Evolutionary conservation across 371 early-diverging fungal species (phyloP).

Genomic region (Haplosporangium sp.): DNA sequence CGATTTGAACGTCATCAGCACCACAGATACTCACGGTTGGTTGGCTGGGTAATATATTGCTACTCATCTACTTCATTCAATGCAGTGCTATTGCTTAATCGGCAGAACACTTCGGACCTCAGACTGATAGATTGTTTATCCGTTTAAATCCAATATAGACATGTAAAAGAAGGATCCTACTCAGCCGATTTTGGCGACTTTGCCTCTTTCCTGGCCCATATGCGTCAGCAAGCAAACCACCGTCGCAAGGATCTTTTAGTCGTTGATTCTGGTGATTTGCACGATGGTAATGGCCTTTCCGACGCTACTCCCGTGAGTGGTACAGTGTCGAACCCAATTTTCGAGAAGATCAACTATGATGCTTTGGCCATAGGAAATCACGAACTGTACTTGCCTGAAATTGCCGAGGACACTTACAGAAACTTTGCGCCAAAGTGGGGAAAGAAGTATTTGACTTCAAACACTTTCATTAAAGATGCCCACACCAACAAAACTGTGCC

Average conservation of each 20-base stretch:
- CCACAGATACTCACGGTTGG: constrained; percentile 51
- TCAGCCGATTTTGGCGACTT: constrained; percentile 70
- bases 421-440: constrained; percentile 63
- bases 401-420: constrained; percentile 35
- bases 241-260: constrained; percentile 67
- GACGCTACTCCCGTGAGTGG: constrained; percentile 62
- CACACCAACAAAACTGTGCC: constrained; percentile 62
- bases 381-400: constrained; percentile 59
- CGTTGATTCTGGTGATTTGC: constrained; percentile 59
- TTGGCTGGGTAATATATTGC: constrained; percentile 26
- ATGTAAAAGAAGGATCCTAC: constrained; percentile 59
- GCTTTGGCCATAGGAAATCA: constrained; percentile 63
- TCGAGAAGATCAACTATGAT: constrained; percentile 36
- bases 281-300: constrained; percentile 63
- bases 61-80: not conserved
- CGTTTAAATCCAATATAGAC: constrained; percentile 17
- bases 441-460: constrained; percentile 62
- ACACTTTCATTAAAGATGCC: constrained; percentile 56
- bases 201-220: constrained; percentile 63
- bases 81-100: not conserved
- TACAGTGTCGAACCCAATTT: constrained; percentile 59
- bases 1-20: constrained; percentile 64
- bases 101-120: too few species aligned
- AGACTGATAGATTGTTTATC: too few species aligned
- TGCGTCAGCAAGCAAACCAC: constrained; percentile 62